These are phyloP conservation scores for Chlorella sorokiniana DNA, from an alignment of 139 green algal species.

Conservation along the genomic window DNA sequence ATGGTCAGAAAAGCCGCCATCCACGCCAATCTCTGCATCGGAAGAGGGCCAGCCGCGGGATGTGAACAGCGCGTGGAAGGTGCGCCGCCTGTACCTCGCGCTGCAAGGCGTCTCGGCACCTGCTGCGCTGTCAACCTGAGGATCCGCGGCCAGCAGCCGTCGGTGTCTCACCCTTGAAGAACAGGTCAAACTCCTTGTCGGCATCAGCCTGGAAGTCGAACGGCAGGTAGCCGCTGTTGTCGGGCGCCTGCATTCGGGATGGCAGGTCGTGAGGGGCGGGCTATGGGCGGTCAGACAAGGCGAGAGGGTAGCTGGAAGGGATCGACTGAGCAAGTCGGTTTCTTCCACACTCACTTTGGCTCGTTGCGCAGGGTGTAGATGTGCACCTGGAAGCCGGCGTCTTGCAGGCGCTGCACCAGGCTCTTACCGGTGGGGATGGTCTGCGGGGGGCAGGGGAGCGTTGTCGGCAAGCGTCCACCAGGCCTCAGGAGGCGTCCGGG, in stretches of 20 bases:
- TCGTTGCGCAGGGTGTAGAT: constrained; percentile 50
- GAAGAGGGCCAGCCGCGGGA: background rate
- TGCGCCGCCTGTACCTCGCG: background rate
- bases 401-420: constrained; percentile 27
- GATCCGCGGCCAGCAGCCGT: too few relatives aligned
- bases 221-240: background rate
- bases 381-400: constrained; percentile 44
- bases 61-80: background rate
- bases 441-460: background rate
- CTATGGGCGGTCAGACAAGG: background rate
- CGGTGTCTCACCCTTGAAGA: background rate
- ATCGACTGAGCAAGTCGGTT: background rate
- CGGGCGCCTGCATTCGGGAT: background rate
- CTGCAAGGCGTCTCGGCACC: background rate
- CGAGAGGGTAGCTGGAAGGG: background rate
- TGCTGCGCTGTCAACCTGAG: too few relatives aligned
- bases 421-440: constrained; percentile 16
- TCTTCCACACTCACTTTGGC: background rate
- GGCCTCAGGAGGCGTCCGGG: background rate
- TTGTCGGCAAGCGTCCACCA: background rate
- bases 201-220: background rate
- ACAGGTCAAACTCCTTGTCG: background rate
- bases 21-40: background rate
- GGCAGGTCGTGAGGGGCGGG: background rate
- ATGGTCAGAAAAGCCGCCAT: constrained; percentile 8